Percentiles rank a stretch among this genome's conserved stretches.
Conservation (phyloP, 345 rosid genomes). For the Schrenkiella parvula region DNA sequence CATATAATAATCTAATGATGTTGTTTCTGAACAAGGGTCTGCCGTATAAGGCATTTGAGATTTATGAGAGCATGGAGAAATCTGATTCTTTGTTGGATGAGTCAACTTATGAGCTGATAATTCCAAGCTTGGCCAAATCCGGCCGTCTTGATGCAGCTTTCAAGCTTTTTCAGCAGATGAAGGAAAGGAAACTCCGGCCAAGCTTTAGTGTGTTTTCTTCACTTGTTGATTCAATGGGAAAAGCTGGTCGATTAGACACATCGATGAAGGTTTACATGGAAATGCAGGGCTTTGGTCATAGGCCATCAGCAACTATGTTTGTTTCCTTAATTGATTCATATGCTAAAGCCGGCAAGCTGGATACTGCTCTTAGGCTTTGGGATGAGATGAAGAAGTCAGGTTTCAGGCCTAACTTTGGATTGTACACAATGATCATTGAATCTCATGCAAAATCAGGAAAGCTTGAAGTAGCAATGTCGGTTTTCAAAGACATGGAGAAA, state of each 20-base stretch:
- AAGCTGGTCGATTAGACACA: slow-evolving; percentile 92
- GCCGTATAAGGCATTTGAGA: slow-evolving; percentile 96
- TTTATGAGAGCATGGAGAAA: slow-evolving; percentile 90
- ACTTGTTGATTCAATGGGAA: slow-evolving; percentile 96
- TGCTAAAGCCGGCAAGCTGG: slow-evolving; percentile 92
- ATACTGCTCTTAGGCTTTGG: slow-evolving; percentile 83
- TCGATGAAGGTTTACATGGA: slow-evolving; percentile 88
- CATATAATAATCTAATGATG: slow-evolving; percentile 72
- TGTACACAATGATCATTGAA: slow-evolving; percentile 78
- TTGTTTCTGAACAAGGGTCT: slow-evolving; percentile 82
- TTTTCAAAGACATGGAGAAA: slow-evolving; percentile 84
- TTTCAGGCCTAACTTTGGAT: slow-evolving; percentile 83
- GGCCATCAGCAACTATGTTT: slow-evolving; percentile 80
- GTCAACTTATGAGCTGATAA: slow-evolving; percentile 81
- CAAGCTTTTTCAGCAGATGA: slow-evolving; percentile 94
- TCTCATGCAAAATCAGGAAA: slow-evolving; percentile 98
- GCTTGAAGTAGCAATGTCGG: slow-evolving; percentile 84
- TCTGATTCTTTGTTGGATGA: slow-evolving; percentile 62
- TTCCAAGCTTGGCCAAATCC: slow-evolving; percentile 90
- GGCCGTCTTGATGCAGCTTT: slow-evolving; percentile 93
- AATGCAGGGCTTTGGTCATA: slow-evolving; percentile 69
- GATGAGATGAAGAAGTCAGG: slow-evolving; percentile 85
- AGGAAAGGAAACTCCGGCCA: slow-evolving; percentile 61
- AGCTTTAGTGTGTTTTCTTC: slow-evolving; percentile 63
- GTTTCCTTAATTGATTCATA: slow-evolving; percentile 85